Base-by-base conservation (phyloP, 768 basidiomycete species). In the Amanita muscaria region DNA sequence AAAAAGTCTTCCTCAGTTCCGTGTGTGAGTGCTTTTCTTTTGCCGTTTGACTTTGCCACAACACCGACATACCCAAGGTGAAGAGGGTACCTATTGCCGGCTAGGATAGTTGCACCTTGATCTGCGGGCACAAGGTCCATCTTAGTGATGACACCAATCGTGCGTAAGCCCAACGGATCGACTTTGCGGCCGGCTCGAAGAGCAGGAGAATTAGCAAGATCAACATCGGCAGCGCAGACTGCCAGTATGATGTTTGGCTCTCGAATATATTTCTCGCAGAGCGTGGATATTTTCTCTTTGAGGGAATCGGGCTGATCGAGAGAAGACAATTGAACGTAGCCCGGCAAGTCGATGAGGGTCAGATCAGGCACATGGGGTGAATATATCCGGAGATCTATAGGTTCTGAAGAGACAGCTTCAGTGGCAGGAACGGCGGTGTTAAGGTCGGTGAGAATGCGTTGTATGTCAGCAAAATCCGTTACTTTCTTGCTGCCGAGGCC, bases 181-280 rank as follows among this genome's bases (percentile, higher is more conserved):
- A 98, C 88, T 51, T 87, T 84, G 32, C 93, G 74, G 61, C 90
- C 93, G 0, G 96, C 92, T 40, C 91, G 74, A 40, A 99, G 68
- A 0, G 96, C 96, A 5, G 96, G 93, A 0, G 92, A 96, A 62
- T 99, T 99, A 49, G 96, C 96, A 10, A 99, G 74, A 66, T 99
- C 96, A 44, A 99, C 96, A 60, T 99, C 93, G 6, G 96, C 96
- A 6, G 96, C 88, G 59, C 96, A 99, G 14, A 99, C 89, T 4
- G 96, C 94, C n/a, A 99, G 77, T 54, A 98, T 86, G 62, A 99
- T 91, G 62, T 99, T 99, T n/a, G 96, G 94, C 59, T 97, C 91
- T n/a, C 88, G 80, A 55, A 99, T 99, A 62, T 99, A 99, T 59
- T 83, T 88, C 46, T 97, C 96, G 64, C 96, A 98, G 1, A 99